Evolutionary conservation across 2,329 filamentous ascomycete genomes (phyloP).

Genomic region (Cryphonectria carpinicola): DNA sequence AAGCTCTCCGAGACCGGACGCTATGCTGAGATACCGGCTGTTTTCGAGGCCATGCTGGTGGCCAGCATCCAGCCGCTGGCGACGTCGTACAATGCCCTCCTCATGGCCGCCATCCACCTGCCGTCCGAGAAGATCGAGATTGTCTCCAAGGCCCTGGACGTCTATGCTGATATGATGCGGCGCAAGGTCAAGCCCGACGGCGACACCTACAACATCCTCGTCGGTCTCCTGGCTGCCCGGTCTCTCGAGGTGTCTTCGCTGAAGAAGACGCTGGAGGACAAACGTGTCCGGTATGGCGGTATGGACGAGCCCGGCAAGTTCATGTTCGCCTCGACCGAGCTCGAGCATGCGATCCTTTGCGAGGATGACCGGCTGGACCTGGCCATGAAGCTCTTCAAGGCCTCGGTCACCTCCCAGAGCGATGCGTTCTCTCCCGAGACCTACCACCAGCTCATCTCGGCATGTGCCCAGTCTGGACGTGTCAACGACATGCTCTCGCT

Average conservation of each 20-base stretch:
- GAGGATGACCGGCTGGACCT: slow-evolving; percentile 88
- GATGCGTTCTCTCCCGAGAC: slow-evolving; percentile 77
- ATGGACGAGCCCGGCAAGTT: slow-evolving; percentile 84
- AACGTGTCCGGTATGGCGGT: slow-evolving; percentile 81
- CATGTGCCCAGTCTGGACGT: slow-evolving; percentile 80
- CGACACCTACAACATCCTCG: slow-evolving; percentile 85
- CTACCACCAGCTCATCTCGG: slow-evolving; percentile 83
- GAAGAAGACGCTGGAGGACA: slow-evolving; percentile 77
- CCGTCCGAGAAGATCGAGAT: slow-evolving; percentile 80
- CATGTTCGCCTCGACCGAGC: slow-evolving; percentile 85
- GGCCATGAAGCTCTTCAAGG: slow-evolving; percentile 83
- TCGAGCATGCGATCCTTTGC: slow-evolving; percentile 81
- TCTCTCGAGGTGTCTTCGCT: slow-evolving; percentile 77
- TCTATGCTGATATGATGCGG: slow-evolving; percentile 95
- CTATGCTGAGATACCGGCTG: slow-evolving; percentile 84
- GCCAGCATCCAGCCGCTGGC: slow-evolving; percentile 81
- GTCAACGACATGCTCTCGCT: slow-evolving; percentile 88
- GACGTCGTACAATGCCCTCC: slow-evolving; percentile 87
- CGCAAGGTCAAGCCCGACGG: slow-evolving; percentile 81
- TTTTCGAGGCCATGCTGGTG: slow-evolving; percentile 88
- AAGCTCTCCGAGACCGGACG: slow-evolving; percentile 72
- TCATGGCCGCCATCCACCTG: slow-evolving; percentile 82
- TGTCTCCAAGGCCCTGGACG: slow-evolving; percentile 87
- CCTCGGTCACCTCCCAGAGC: slow-evolving; percentile 66
- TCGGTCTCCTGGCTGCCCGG: slow-evolving; percentile 78